phyloP scores from a whole-genome alignment of 305 asterid genomes.

The Solanum chacoense region DNA sequence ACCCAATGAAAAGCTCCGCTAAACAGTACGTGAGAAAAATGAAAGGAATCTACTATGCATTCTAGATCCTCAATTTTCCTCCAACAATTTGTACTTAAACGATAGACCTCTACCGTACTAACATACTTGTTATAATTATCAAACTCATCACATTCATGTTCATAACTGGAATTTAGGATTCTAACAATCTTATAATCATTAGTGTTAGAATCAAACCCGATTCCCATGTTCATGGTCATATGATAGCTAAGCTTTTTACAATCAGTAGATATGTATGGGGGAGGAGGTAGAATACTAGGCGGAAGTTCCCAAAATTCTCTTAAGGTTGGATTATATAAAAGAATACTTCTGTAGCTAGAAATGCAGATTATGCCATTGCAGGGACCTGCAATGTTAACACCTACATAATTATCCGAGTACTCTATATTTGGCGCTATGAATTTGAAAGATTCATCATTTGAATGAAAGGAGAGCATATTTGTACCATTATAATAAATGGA shows the following conservation, averaged over 20 bases:
- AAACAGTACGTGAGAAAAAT: background rate
- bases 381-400: background rate
- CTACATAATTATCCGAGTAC: background rate
- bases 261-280: background rate
- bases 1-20: background rate
- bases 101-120: background rate
- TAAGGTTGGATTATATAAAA: background rate
- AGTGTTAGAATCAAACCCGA: background rate
- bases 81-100: background rate
- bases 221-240: background rate
- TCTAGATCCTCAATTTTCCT: background rate
- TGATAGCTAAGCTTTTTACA: background rate
- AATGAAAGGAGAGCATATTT: background rate
- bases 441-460: background rate
- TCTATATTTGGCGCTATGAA: background rate
- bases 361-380: background rate
- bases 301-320: background rate
- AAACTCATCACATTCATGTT: background rate
- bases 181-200: background rate
- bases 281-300: background rate
- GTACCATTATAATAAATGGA: background rate
- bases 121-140: background rate
- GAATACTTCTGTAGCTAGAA: background rate
- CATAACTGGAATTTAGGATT: background rate
- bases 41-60: background rate